These are phyloP conservation scores for Dittrichia graveolens DNA, from an alignment of 129 eudicot genomes.

Conservation along the genomic window DNA sequence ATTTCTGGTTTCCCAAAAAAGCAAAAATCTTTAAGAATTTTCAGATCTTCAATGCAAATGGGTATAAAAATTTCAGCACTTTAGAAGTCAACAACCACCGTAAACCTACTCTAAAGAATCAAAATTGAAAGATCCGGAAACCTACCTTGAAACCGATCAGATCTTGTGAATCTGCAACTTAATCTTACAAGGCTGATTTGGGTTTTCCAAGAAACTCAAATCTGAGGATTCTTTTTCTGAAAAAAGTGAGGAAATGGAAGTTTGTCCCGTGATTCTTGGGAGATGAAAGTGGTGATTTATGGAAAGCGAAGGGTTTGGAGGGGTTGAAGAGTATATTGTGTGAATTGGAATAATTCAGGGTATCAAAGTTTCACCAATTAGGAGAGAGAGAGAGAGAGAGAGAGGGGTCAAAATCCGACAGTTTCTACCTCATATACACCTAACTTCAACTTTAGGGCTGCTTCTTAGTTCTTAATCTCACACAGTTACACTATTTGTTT, in stretches of 20 bases:
- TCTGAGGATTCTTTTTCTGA: slow-evolving; percentile 6
- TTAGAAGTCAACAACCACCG: slow-evolving; percentile 18
- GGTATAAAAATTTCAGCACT: slow-evolving; percentile 25
- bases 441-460: slow-evolving; percentile 19
- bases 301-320: slow-evolving; percentile 31
- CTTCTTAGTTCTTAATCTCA: not conserved
- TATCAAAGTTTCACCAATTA: slow-evolving; percentile 29
- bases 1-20: slow-evolving; percentile 4
- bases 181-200: slow-evolving; percentile 7
- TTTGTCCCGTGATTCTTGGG: slow-evolving; percentile 26
- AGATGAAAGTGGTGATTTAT: slow-evolving; percentile 32
- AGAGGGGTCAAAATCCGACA: slow-evolving; percentile 30
- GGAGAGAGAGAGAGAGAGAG: not conserved
- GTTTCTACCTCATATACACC: slow-evolving; percentile 10
- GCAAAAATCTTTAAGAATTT: slow-evolving; percentile 12
- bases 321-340: slow-evolving; percentile 30
- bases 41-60: slow-evolving; percentile 25
- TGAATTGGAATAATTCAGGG: slow-evolving; percentile 33
- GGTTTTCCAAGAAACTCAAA: slow-evolving; percentile 21
- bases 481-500: too few relatives aligned
- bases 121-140: slow-evolving; percentile 13
- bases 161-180: slow-evolving; percentile 42
- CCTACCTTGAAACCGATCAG: slow-evolving; percentile 43
- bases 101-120: slow-evolving; percentile 24
- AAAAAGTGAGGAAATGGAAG: slow-evolving; percentile 8